These are phyloP conservation scores for Brettanomyces custersianus DNA, from an alignment of 805 yeast species.

Conservation along the genomic window DNA sequence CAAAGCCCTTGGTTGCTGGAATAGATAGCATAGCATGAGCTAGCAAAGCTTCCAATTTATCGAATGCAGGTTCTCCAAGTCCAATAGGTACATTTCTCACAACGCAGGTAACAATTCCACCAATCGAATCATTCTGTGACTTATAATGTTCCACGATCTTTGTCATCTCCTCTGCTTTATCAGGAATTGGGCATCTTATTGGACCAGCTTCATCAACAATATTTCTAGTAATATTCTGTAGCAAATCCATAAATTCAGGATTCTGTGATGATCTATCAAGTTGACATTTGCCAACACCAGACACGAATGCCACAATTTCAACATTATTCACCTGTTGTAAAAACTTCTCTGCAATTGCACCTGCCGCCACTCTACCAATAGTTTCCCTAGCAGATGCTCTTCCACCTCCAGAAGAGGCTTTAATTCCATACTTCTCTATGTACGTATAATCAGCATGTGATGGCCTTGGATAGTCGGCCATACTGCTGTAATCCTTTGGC, in stretches of 20 bases:
- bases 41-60: constrained; percentile 86
- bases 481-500: constrained; percentile 92
- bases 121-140: constrained; percentile 85
- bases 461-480: constrained; percentile 94
- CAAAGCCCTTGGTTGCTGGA: constrained; percentile 98
- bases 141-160: constrained; percentile 80
- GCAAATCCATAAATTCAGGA: constrained; percentile 53
- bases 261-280: constrained; percentile 67
- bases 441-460: constrained; percentile 97
- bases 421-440: constrained; percentile 79
- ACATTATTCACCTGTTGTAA: constrained; percentile 67
- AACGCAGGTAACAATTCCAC: constrained; percentile 97
- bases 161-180: constrained; percentile 68
- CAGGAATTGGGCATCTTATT: constrained; percentile 83
- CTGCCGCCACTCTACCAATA: constrained; percentile 97
- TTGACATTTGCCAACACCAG: constrained; percentile 77
- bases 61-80: constrained; percentile 97
- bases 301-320: constrained; percentile 93
- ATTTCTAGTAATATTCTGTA: constrained; percentile 78
- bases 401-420: constrained; percentile 96
- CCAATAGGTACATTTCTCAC: constrained; percentile 90
- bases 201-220: constrained; percentile 83
- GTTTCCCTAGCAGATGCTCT: constrained; percentile 97
- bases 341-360: constrained; percentile 95
- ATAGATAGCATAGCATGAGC: constrained; percentile 98